Evolutionary conservation across 2,329 filamentous ascomycete species (phyloP), one percentile per base, ranked within the genome.

Genomic region (Botryotinia convoluta): DNA sequence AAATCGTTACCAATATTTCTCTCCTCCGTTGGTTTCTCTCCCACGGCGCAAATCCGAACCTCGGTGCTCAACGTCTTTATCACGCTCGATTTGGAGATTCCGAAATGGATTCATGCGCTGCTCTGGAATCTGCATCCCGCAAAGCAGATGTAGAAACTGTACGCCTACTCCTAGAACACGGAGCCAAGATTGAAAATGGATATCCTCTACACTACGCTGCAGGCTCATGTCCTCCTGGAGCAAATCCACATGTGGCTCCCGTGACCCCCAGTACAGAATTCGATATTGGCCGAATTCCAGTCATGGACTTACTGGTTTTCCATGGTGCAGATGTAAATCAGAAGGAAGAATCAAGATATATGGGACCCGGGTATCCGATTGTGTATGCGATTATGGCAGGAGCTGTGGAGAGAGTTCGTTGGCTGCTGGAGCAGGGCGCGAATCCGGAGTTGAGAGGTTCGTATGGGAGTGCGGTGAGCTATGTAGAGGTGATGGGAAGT

Each of bases 361-460:
- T 65, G 62, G n/a, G 7, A 22, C 39, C 42, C 8, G n/a, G 44
- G 6, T 45, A 45, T 65, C 63, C 63, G 26, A 65, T 65, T 35
- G 26, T 35, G 32, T 39, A 68, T 68, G 65, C 65, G 14, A 1
- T 59, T 44, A 57, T 42, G 48, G 48, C 32, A 22, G 32, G 65
- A 9, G 65, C 65, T 16, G 48, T 69, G n/a, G 65, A 69, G 48
- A 69, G 48, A n/a, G 35, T 69, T 29, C 42, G 42, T 4, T 69
- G 37, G 65, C 45, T 74, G 74, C 29, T 77, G 68, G 72, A 73
- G 32, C 61, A 18, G 26, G 65, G 65, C 22, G 65, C 65, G 16
- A 42, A 57, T 57, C 65, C 32, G 16, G 65, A 69, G 18, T 29
- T 69, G 65, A 69, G 26, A 51, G 60, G 14, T 59, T 37, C 12